phyloP scores from a whole-genome alignment of 495 filamentous ascomycete species.

The Apiosordaria backusii region DNA sequence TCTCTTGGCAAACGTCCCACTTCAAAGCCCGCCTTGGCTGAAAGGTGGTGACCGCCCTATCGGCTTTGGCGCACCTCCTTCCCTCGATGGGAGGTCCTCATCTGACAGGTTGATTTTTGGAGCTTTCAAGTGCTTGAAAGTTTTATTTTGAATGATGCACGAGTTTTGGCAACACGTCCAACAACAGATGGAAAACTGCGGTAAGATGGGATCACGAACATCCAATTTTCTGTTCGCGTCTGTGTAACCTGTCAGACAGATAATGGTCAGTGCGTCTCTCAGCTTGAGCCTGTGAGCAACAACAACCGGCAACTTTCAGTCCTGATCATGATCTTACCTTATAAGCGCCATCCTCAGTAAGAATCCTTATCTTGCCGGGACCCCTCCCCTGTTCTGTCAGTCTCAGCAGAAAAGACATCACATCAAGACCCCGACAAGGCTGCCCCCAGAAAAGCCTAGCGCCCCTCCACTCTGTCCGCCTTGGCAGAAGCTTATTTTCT shows the following conservation, averaged over 20 bases:
- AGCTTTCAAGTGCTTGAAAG: not conserved
- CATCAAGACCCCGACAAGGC: not conserved
- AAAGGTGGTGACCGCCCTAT: not conserved
- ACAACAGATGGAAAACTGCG: not conserved
- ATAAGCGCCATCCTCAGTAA: not conserved
- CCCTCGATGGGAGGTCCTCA: not conserved
- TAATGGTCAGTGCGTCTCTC: not conserved
- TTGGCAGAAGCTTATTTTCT: not conserved
- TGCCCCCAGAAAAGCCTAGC: not conserved
- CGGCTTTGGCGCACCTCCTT: not conserved
- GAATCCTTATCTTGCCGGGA: not conserved
- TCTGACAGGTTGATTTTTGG: not conserved
- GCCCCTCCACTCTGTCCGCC: not conserved
- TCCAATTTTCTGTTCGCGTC: not conserved
- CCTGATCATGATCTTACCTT: not conserved
- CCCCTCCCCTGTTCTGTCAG: not conserved
- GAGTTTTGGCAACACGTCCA: not conserved
- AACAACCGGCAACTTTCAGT: not conserved
- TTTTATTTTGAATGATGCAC: not conserved
- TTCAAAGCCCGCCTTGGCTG: constrained; percentile 4
- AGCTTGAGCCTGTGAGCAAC: too few species aligned
- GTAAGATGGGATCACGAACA: not conserved
- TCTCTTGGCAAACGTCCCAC: not conserved
- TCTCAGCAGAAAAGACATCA: not conserved
- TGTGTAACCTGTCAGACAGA: not conserved